Percentiles rank a stretch among this genome's conserved stretches.
phyloP scores from a whole-genome alignment of 1,284 basidiomycete genomes.

The Cryptococcus sp. region DNA sequence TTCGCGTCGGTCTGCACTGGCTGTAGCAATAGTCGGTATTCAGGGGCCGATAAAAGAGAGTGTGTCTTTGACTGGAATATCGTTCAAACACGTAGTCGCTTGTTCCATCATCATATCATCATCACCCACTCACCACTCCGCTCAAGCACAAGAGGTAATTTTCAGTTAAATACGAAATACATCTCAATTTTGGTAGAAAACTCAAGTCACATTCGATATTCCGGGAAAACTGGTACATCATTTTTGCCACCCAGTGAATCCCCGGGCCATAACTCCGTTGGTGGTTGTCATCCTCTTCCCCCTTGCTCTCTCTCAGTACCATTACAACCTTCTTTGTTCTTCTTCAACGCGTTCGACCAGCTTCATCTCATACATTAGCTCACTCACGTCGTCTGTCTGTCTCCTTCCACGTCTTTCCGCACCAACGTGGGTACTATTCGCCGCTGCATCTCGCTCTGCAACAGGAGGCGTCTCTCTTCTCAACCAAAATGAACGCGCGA shows the following conservation, averaged over 20 bases:
- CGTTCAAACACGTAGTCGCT: too few species aligned
- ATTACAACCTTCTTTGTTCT: neutral
- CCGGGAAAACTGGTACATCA: too few species aligned
- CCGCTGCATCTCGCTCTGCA: neutral
- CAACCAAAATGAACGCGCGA: conserved; percentile 8
- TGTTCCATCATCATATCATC: too few species aligned
- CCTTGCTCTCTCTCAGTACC: neutral
- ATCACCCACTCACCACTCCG: too few species aligned
- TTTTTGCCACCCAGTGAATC: neutral
- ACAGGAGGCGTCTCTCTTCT: conserved; percentile 1
- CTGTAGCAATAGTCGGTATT: too few species aligned
- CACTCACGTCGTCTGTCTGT: neutral
- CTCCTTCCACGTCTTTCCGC: neutral
- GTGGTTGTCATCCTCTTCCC: neutral
- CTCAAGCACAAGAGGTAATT: too few species aligned
- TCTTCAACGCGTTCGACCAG: conserved; percentile 1
- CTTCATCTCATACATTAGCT: neutral
- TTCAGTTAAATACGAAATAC: too few species aligned
- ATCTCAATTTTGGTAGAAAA: too few species aligned
- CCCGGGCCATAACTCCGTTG: neutral
- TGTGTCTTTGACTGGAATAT: too few species aligned
- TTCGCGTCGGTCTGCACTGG: too few species aligned
- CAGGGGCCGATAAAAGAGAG: too few species aligned
- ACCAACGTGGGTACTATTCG: conserved; percentile 4
- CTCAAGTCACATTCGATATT: too few species aligned